These are phyloP conservation scores for Spergularia azorica DNA, from an alignment of 179 eudicot species.

Conservation along the genomic window DNA sequence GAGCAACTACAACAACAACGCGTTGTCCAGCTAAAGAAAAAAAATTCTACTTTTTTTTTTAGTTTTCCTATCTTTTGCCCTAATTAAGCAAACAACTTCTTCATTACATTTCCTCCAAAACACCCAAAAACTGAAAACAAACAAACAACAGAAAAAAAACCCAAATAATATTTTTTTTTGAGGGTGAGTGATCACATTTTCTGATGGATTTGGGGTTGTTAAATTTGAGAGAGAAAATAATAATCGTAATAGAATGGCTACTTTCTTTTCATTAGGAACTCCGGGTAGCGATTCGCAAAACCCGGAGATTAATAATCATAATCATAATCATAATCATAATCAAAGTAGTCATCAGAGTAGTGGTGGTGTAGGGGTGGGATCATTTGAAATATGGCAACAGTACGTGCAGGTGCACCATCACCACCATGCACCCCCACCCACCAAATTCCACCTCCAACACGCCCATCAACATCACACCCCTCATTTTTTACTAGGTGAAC, in stretches of 20 bases:
- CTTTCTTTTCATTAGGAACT: slow-evolving; percentile 65
- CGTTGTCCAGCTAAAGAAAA: neutral
- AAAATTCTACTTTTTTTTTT: no score
- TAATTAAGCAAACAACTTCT: slow-evolving; percentile 9
- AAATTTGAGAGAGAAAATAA: neutral
- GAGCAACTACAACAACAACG: neutral
- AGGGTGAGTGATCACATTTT: neutral
- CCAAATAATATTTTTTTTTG: neutral
- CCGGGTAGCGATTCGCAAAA: slow-evolving; percentile 31
- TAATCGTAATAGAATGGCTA: slow-evolving; percentile 47
- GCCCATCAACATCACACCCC: neutral
- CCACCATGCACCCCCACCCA: slow-evolving; percentile 36
- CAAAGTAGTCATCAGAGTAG: neutral
- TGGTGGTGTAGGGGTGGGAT: slow-evolving; percentile 2
- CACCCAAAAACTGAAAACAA: slow-evolving; percentile 2
- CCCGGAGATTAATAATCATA: slow-evolving; percentile 15
- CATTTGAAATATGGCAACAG: slow-evolving; percentile 85
- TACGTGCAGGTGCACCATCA: slow-evolving; percentile 66
- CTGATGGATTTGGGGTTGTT: slow-evolving; percentile 14
- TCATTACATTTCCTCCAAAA: neutral
- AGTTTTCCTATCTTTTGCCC: slow-evolving; percentile 9
- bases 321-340: neutral
- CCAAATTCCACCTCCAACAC: slow-evolving; percentile 27
- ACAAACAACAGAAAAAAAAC: neutral
- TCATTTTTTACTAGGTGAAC: slow-evolving; percentile 22